phyloP scores from a whole-genome alignment of 2,329 filamentous ascomycete genomes.

The Botryosphaeria dothidea region DNA sequence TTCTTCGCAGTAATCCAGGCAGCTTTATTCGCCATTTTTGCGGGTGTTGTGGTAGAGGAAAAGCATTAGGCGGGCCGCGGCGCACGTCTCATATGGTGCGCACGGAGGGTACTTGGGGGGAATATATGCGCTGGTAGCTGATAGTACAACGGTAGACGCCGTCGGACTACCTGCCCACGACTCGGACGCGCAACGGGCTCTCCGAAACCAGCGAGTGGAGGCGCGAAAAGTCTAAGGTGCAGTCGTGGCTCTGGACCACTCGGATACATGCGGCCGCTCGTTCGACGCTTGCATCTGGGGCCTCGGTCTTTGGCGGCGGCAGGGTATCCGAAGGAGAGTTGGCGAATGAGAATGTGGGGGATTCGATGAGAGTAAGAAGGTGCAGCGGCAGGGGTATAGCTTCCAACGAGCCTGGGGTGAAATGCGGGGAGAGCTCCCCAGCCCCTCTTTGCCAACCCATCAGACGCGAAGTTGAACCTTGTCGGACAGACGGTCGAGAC shows the following conservation, averaged over 20 bases:
- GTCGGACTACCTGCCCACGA: background rate
- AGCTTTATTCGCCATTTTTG: conserved; percentile 24
- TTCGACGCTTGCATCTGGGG: background rate
- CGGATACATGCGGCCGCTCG: background rate
- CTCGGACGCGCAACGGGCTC: too few relatives aligned
- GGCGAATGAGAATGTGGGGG: background rate
- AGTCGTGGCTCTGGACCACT: background rate
- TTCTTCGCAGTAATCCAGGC: conserved; percentile 23
- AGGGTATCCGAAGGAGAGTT: background rate
- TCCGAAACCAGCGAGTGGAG: background rate
- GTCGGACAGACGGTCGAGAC: background rate
- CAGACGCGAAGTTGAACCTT: background rate
- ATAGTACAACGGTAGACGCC: background rate
- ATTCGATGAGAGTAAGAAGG: background rate
- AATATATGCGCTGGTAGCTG: background rate
- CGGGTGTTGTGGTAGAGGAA: background rate
- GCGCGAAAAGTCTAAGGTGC: background rate
- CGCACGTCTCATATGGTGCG: background rate
- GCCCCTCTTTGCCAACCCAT: background rate
- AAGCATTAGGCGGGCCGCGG: background rate
- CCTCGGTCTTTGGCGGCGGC: background rate
- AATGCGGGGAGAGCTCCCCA: conserved; percentile 15
- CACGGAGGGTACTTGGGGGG: background rate
- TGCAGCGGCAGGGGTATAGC: background rate
- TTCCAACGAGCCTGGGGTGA: background rate